Percentiles rank a stretch among this genome's conserved stretches.
phyloP scores from a whole-genome alignment of 139 green algal genomes.

The Nannochloris sp. region DNA sequence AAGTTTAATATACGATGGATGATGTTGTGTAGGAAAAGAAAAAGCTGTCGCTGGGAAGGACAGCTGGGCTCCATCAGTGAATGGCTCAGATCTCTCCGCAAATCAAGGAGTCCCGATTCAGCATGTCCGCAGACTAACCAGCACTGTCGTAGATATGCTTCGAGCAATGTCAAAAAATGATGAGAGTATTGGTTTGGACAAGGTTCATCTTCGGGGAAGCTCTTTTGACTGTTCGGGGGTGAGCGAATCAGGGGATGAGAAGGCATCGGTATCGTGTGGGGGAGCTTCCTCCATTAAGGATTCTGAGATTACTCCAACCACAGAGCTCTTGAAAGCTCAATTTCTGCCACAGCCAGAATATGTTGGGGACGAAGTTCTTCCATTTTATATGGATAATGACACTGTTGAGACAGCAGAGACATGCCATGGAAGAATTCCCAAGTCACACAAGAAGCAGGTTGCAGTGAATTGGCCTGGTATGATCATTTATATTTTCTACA shows the following conservation, averaged over 20 bases:
- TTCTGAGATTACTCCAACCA: conserved; percentile 1
- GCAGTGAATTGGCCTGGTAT: conserved; percentile 34
- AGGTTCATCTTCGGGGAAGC: background rate
- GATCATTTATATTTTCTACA: conserved; percentile 26
- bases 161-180: conserved; percentile 8
- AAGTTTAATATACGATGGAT: too few relatives aligned
- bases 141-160: conserved; percentile 29
- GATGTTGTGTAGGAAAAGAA: background rate
- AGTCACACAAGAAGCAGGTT: conserved; percentile 19
- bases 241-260: conserved; percentile 5
- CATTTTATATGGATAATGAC: conserved; percentile 16
- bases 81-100: conserved; percentile 15
- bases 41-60: background rate
- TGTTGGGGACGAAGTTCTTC: conserved; percentile 20
- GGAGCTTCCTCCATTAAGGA: background rate
- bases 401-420: background rate
- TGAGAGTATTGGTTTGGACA: background rate
- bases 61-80: conserved; percentile 7
- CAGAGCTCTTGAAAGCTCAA: conserved; percentile 3
- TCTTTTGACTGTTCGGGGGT: background rate
- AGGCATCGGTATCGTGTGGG: background rate
- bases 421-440: conserved; percentile 7
- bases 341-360: conserved; percentile 12
- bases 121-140: conserved; percentile 26
- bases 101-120: conserved; percentile 6